Evolutionary conservation across 2,329 filamentous ascomycete genomes (phyloP).

Genomic region (Hymenoscyphus salicellus): DNA sequence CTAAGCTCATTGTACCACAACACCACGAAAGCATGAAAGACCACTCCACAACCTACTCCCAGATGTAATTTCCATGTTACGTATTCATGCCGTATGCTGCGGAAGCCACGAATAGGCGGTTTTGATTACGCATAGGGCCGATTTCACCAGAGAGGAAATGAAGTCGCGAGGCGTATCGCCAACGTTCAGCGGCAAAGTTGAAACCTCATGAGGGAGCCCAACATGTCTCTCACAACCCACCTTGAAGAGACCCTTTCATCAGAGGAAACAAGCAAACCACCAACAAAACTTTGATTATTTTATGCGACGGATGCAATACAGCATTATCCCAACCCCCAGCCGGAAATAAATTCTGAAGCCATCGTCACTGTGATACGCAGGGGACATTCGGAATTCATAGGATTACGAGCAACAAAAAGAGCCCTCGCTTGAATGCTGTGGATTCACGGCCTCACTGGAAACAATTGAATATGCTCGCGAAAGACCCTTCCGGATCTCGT

Average conservation of each 20-base stretch:
- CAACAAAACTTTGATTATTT: background rate
- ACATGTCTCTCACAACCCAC: background rate
- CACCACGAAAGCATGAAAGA: background rate
- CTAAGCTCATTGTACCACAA: too few relatives aligned
- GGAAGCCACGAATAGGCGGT: background rate
- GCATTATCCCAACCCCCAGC: background rate
- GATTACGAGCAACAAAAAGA: background rate
- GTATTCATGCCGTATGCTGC: background rate
- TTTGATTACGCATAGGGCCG: background rate
- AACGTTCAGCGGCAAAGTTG: background rate
- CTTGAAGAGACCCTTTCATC: background rate
- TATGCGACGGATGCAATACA: background rate
- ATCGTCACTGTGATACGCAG: background rate
- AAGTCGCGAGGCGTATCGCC: background rate
- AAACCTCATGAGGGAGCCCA: background rate
- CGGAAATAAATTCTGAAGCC: background rate
- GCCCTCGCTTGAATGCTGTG: background rate
- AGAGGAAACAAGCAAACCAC: background rate
- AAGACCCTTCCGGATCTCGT: background rate
- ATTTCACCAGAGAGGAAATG: background rate
- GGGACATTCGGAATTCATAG: background rate
- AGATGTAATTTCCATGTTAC: background rate
- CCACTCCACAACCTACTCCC: background rate
- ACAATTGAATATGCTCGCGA: background rate
- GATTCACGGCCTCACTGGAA: background rate